phyloP scores from a whole-genome alignment of 2,329 filamentous ascomycete genomes.

The Talaromyces marneffei region DNA sequence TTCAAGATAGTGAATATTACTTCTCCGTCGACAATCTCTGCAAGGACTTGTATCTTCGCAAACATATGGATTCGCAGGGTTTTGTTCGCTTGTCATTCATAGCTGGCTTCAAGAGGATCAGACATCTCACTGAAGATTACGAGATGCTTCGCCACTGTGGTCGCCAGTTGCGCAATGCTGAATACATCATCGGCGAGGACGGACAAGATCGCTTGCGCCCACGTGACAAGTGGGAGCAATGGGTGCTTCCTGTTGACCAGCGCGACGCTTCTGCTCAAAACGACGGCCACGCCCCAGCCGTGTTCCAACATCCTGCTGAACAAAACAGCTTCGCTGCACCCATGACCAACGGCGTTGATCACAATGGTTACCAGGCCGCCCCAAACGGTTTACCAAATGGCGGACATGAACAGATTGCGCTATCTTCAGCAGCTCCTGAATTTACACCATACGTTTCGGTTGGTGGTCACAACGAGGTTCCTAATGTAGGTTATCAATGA shows the following conservation, averaged over 20 bases:
- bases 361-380: constrained; percentile 14
- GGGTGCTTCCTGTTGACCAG: constrained; percentile 65
- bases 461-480: constrained; percentile 28
- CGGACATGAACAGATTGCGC: constrained; percentile 39
- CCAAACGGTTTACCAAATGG: constrained; percentile 37
- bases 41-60: constrained; percentile 84
- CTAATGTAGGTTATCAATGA: constrained; percentile 33
- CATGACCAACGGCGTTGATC: constrained; percentile 26
- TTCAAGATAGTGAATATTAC: constrained; percentile 72
- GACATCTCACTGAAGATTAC: constrained; percentile 63
- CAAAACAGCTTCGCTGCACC: constrained; percentile 26
- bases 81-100: constrained; percentile 79
- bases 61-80: constrained; percentile 91
- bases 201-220: constrained; percentile 71
- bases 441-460: constrained; percentile 47
- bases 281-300: constrained; percentile 55
- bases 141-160: constrained; percentile 70
- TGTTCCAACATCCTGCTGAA: constrained; percentile 23
- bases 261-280: constrained; percentile 69
- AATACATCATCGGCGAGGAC: constrained; percentile 70
- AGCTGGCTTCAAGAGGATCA: constrained; percentile 79
- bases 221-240: constrained; percentile 70
- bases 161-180: constrained; percentile 64
- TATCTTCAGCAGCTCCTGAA: constrained; percentile 60
- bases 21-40: constrained; percentile 93